These are phyloP conservation scores for Zymoseptoria ardabiliae DNA, from an alignment of 2,329 filamentous ascomycete species.

Conservation along the genomic window DNA sequence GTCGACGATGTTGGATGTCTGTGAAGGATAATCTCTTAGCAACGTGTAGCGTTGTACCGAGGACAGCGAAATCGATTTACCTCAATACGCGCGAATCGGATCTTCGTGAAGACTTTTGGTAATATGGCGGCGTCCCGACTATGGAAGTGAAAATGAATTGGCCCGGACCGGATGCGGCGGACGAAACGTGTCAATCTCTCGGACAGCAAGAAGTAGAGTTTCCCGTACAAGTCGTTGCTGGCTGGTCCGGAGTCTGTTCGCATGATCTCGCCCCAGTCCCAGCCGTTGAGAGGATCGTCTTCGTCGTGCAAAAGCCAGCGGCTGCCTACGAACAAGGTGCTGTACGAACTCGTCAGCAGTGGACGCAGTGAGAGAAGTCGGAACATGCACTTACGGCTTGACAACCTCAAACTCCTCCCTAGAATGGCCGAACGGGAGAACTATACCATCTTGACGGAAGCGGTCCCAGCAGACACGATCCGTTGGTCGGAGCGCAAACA, in stretches of 20 bases:
- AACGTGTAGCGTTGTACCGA: background rate
- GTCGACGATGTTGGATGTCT: slow-evolving; percentile 39
- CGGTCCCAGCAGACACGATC: slow-evolving; percentile 24
- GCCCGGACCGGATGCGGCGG: slow-evolving; percentile 14
- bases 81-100: slow-evolving; percentile 34
- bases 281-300: slow-evolving; percentile 34
- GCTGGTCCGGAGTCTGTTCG: slow-evolving; percentile 15
- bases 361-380: background rate
- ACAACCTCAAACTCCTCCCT: slow-evolving; percentile 29
- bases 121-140: slow-evolving; percentile 24
- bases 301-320: slow-evolving; percentile 35
- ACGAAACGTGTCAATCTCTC: slow-evolving; percentile 29
- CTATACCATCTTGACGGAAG: slow-evolving; percentile 34
- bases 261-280: slow-evolving; percentile 28
- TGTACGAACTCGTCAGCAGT: slow-evolving; percentile 10
- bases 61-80: slow-evolving; percentile 17
- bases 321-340: slow-evolving; percentile 30
- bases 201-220: slow-evolving; percentile 31
- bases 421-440: slow-evolving; percentile 36
- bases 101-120: slow-evolving; percentile 8
- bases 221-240: slow-evolving; percentile 34
- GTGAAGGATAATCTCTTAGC: slow-evolving; percentile 1
- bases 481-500: slow-evolving; percentile 21
- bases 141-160: slow-evolving; percentile 26
- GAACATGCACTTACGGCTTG: slow-evolving; percentile 34